Evolutionary conservation across 2,329 filamentous ascomycete species (phyloP), one percentile per base, ranked within the genome.

Genomic region (Chaetomium olivaceum): DNA sequence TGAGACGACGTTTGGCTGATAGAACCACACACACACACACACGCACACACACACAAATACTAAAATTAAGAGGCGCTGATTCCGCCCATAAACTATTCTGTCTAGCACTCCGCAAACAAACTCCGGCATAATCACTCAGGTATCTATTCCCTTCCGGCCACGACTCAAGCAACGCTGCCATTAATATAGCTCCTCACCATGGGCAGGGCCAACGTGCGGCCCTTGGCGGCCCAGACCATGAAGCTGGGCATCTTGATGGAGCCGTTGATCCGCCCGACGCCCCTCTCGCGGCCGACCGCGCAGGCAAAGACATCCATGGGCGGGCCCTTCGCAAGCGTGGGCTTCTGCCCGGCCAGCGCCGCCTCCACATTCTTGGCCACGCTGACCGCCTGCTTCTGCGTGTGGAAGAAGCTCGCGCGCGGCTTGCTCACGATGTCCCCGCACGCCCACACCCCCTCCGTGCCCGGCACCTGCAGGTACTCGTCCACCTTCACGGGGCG

Each of bases 331-430:
- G 83, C 81, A 7, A 74, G 68, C 3, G 75, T 66, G 21, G 82
- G 81, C 16, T 72, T 64, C 74, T 82, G 82, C 66, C 78, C 81
- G 62, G 76, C 76, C 25, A 86, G 74, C 4, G 74, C 78, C 16
- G 80, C 77, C n/a, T 81, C 80, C 60, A 87, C 76, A 71, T 87
- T 87, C 76, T 82, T 84, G 56, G 77, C 81, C 3, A 85, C 83
- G 33, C 81, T 81, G 23, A 79, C 79, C 3, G 83, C 82, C 81
- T 86, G 84, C 69, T 84, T 83, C 64, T 85, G 74, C 8, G 80
- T 76, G 64, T 79, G 74, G 36, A 81, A 73, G 65, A 78, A 82
- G 31, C 77, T 77, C n/a, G 76, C 77, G 19, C 80, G 77, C 25
- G 83, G 83, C 71, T 80, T 80, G 69, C 79, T 81, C 27, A 85